Percentiles rank a stretch among this genome's conserved stretches.
These are phyloP conservation scores for Lachancea quebecensis DNA, from an alignment of 805 yeast genomes.

Conservation along the genomic window DNA sequence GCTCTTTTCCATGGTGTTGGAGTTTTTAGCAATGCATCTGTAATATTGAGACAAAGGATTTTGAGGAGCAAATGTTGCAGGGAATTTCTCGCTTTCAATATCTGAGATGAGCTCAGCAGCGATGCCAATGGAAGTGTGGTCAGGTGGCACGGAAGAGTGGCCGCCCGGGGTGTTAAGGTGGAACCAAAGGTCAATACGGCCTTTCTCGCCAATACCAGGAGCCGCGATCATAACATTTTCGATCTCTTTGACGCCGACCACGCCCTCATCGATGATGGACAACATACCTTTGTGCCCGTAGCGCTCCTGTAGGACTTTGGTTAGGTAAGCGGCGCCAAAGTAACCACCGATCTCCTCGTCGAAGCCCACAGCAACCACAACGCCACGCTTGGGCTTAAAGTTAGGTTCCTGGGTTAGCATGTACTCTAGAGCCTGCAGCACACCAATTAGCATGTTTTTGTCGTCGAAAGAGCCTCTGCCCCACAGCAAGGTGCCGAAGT, in stretches of 20 bases:
- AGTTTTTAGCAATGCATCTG: slow-evolving; percentile 53
- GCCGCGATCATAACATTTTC: slow-evolving; percentile 43
- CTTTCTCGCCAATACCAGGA: slow-evolving; percentile 52
- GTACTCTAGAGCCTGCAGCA: slow-evolving; percentile 53
- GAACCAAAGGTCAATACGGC: slow-evolving; percentile 40
- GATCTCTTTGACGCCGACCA: slow-evolving; percentile 31
- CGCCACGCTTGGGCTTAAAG: slow-evolving; percentile 49
- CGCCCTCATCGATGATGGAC: slow-evolving; percentile 62
- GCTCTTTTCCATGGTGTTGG: slow-evolving; percentile 9
- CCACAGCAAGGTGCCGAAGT: slow-evolving; percentile 46
- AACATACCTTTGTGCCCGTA: slow-evolving; percentile 56
- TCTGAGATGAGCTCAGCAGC: slow-evolving; percentile 46
- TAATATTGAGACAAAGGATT: slow-evolving; percentile 54
- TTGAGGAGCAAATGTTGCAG: slow-evolving; percentile 37
- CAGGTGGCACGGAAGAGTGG: slow-evolving; percentile 53
- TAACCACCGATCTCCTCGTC: slow-evolving; percentile 70
- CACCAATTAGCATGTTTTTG: slow-evolving; percentile 57
- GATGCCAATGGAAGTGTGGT: slow-evolving; percentile 70
- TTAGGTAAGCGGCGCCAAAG: slow-evolving; percentile 51
- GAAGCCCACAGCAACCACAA: slow-evolving; percentile 60
- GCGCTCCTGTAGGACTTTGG: slow-evolving; percentile 38
- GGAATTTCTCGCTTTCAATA: slow-evolving; percentile 48
- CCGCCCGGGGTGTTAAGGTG: slow-evolving; percentile 43
- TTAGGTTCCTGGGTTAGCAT: slow-evolving; percentile 37
- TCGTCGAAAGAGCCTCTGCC: slow-evolving; percentile 76